Percentiles rank a stretch among this genome's conserved stretches.
Conservation (phyloP, 306 rosid species). For the Cucurbita pepo region DNA sequence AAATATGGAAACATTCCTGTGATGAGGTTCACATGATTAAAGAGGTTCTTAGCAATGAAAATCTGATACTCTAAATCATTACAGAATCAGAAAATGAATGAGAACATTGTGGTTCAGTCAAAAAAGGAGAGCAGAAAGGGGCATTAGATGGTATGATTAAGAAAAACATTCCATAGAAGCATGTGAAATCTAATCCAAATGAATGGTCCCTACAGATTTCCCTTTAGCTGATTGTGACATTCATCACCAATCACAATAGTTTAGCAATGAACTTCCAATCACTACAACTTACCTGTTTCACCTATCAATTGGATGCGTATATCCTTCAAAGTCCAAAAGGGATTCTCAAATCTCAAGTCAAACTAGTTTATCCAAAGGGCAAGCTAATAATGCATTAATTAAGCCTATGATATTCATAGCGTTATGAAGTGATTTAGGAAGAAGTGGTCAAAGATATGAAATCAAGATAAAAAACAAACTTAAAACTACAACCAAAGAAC, state of each 20-base stretch:
- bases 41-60: neutral
- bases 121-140: constrained; percentile 10
- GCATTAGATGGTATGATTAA: constrained; percentile 11
- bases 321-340: constrained; percentile 7
- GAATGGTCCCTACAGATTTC: constrained; percentile 21
- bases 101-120: constrained; percentile 3
- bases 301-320: neutral
- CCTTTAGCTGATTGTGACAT: constrained; percentile 8
- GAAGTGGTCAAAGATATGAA: neutral
- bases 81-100: constrained; percentile 3
- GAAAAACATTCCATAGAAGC: constrained; percentile 10
- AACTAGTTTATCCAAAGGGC: neutral
- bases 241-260: constrained; percentile 11
- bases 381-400: constrained; percentile 2
- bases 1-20: constrained; percentile 1
- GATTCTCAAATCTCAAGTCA: constrained; percentile 4
- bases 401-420: constrained; percentile 1
- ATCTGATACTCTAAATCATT: neutral
- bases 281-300: neutral
- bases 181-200: constrained; percentile 21
- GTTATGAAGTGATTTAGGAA: neutral
- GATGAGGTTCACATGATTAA: constrained; percentile 1
- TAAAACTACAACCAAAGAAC: neutral
- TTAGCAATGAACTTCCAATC: constrained; percentile 7
- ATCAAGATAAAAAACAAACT: neutral